A percentile compares a stretch with the other conserved stretches of the same genome.
These are phyloP conservation scores for Diutina scorzettiae DNA, from an alignment of 1,139 yeast species.

Conservation along the genomic window DNA sequence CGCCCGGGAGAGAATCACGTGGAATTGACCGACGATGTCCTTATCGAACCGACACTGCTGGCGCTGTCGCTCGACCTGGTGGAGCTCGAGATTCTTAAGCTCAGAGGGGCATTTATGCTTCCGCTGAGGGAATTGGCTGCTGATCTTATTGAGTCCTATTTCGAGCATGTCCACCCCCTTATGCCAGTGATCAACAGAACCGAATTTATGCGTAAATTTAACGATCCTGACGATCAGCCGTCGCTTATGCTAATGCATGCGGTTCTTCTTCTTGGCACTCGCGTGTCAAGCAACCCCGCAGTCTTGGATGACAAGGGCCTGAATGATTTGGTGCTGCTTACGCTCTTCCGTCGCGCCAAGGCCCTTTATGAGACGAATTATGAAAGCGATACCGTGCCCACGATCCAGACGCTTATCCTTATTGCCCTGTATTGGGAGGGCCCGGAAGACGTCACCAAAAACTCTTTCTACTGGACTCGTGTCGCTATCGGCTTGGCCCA, in stretches of 20 bases:
- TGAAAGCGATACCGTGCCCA: slow-evolving; percentile 57
- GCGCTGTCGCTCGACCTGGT: slow-evolving; percentile 36
- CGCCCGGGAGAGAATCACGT: slow-evolving; percentile 34
- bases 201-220: slow-evolving; percentile 43
- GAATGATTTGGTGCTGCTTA: slow-evolving; percentile 44
- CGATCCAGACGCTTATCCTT: slow-evolving; percentile 53
- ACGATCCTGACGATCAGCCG: slow-evolving; percentile 54
- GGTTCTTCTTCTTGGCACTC: slow-evolving; percentile 57
- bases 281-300: slow-evolving; percentile 47
- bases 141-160: slow-evolving; percentile 51
- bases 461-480: slow-evolving; percentile 68
- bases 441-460: slow-evolving; percentile 65
- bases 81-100: slow-evolving; percentile 54
- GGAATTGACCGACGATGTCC: slow-evolving; percentile 29
- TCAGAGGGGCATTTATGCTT: slow-evolving; percentile 60
- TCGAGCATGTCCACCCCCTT: slow-evolving; percentile 55
- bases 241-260: slow-evolving; percentile 60
- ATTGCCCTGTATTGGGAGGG: slow-evolving; percentile 71
- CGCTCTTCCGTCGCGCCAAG: slow-evolving; percentile 69
- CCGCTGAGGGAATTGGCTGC: slow-evolving; percentile 54
- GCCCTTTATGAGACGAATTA: slow-evolving; percentile 63
- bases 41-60: slow-evolving; percentile 24
- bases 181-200: slow-evolving; percentile 63
- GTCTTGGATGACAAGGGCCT: slow-evolving; percentile 47
- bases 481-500: slow-evolving; percentile 67